Base-by-base conservation (phyloP, 305 asterid genomes). In the Fraxinus dipetala region DNA sequence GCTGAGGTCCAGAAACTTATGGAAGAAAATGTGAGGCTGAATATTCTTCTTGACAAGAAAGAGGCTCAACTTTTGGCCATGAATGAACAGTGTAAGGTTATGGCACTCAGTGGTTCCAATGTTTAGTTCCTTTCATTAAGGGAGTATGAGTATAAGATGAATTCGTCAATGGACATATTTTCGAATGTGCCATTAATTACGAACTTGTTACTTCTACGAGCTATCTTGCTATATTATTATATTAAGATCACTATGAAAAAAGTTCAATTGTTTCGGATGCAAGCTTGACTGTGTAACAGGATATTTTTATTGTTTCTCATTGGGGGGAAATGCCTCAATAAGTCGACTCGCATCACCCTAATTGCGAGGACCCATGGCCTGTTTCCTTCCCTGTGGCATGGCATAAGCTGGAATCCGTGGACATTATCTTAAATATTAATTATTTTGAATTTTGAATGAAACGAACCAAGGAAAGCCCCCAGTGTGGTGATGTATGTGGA, bases 61-160 rank as follows among this genome's bases (percentile, higher is more conserved):
- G 99, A 96, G 85, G 99, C 99, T 81, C 99, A 96, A 82, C 98
- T 96, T 20, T 79, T 90, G 75, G 99, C 99, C 85, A 91, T 96
- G 99, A 96, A 92, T 43, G 99, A 94, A 89, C 98, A 96, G 84
- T 95, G 98, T 92, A 95, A 95, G 88, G 90, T 95, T 70, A 91
- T 95, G 97, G 99, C 96, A 13, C 90, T 95, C 20, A 88, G 85
- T 79, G 88, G 91, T 78, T 89, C 92, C 84, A 89, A 89, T 78
- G 82, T 90, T 30, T 91, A 87, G 86, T 84, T 81, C 28, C 67
- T 56, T 56, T n/a, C 28, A 0, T 56, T 54, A 54, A n/a, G 24
- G 65, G 65, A 54, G 65, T 18, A 54, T 1, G 26, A 54, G 26
- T 18, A 54, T 18, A 22, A 5, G 22, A 54, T 54, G 65, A 54